Conservation (phyloP, 768 basidiomycete genomes). For the Sistotremastrum niveocremeum region DNA sequence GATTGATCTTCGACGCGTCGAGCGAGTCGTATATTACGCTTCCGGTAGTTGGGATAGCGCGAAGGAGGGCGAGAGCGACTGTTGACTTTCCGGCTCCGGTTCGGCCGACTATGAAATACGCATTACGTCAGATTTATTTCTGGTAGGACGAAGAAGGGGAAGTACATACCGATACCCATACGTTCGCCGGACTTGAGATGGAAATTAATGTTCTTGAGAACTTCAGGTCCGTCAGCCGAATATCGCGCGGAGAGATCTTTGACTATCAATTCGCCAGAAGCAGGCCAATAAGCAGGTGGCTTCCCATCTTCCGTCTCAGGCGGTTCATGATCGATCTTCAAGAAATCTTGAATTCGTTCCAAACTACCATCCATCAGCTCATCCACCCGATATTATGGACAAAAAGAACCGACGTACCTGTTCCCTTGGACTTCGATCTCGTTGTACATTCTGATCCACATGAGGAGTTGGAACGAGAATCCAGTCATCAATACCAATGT, state of each 20-base stretch:
- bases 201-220: neutral
- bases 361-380: slow-evolving; percentile 4
- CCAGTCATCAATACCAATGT: slow-evolving; percentile 3
- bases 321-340: slow-evolving; percentile 26
- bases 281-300: slow-evolving; percentile 30
- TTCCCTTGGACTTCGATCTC: slow-evolving; percentile 7
- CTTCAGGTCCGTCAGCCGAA: slow-evolving; percentile 6
- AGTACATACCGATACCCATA: slow-evolving; percentile 29
- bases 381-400: neutral
- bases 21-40: slow-evolving; percentile 22
- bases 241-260: slow-evolving; percentile 23
- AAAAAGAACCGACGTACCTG: neutral
- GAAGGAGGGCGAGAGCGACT: slow-evolving; percentile 14
- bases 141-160: neutral
- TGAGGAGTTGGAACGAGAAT: slow-evolving; percentile 4
- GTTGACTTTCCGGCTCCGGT: slow-evolving; percentile 29
- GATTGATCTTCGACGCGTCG: slow-evolving; percentile 20
- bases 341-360: slow-evolving; percentile 24
- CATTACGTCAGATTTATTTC: neutral
- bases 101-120: slow-evolving; percentile 33
- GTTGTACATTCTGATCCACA: slow-evolving; percentile 11
- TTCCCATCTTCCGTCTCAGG: slow-evolving; percentile 11
- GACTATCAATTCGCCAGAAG: slow-evolving; percentile 22
- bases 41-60: slow-evolving; percentile 25
- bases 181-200: slow-evolving; percentile 42